Base-by-base conservation (phyloP, 1,284 basidiomycete genomes). In the Porphyrellus sp. region DNA sequence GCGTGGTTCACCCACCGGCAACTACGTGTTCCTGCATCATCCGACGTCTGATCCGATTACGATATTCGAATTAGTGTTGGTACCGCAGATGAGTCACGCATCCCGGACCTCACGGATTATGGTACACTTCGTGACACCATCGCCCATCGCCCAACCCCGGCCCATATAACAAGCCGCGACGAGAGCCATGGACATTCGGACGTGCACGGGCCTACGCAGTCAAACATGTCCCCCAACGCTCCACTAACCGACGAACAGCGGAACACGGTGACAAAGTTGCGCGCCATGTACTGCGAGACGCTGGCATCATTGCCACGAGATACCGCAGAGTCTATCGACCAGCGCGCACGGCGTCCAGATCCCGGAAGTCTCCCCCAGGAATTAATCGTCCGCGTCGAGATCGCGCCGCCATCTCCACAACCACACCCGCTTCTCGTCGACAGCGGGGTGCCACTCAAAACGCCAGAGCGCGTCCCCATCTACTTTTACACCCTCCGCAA, bases 171-270 rank as follows among this genome's bases (percentile, higher is more conserved):
- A n/a, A n/a, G n/a, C n/a, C n/a, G n/a, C n/a, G n/a, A n/a, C n/a
- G n/a, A n/a, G n/a, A n/a, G n/a, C n/a, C n/a, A n/a, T n/a, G n/a
- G n/a, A n/a, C n/a, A n/a, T n/a, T n/a, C n/a, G n/a, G n/a, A n/a
- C n/a, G n/a, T n/a, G n/a, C n/a, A n/a, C n/a, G n/a, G n/a, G n/a
- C n/a, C n/a, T n/a, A n/a, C n/a, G n/a, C n/a, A n/a, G n/a, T n/a
- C n/a, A n/a, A n/a, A n/a, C 90, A 35, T 35, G 34, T 35, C 34
- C 8, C 34, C 34, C n/a, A 35, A 35, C 34, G 8, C 34, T 20
- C 34, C 34, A 11, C n/a, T 35, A n/a, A 35, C 34, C n/a, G 34
- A 35, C 34, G 34, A n/a, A 8, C 34, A 35, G n/a, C 34, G 34
- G 16, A 20, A 20, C 5, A 18, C 34, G n/a, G 34, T 35, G 18